Evolutionary conservation across 2,329 filamentous ascomycete genomes (phyloP), one percentile per base, ranked within the genome.

Genomic region (Alternaria panax): DNA sequence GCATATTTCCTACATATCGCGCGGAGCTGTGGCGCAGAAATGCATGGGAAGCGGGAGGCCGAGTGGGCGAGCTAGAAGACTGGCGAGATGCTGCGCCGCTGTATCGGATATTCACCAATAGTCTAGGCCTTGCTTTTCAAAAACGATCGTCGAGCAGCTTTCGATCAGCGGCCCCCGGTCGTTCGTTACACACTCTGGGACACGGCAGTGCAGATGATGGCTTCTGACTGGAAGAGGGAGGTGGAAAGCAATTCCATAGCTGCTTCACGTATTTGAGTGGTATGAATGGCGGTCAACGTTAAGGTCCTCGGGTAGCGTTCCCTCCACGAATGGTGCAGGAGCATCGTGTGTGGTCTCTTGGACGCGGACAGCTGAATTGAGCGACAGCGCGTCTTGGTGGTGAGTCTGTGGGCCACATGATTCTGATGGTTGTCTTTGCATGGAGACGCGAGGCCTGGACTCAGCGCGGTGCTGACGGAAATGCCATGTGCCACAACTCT

Each of bases 101-200:
- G 56, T 41, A 5, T 48, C 30, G 20, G 40, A 42, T 18, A 45
- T 51, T 28, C 40, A n/a, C 8, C 14, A 11, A 22, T 54, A 51
- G 45, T 55, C 46, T 28, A 51, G 45, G 51, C 51, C 46, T 50
- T 32, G 42, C 34, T 34, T 36, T 25, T 42, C 18, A 7, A 41
- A 45, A 27, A 47, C 57, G 57, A 60, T 60, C 34, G 27, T 20
- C 34, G 42, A 47, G n/a, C 27, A 57, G 40, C 24, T 47, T 40
- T 38, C 57, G 57, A 60, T 60, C 57, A 38, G 34, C 34, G 24
- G 11, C 28, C 53, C 53, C 53, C 42, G 53, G 57, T 24, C 25
- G 18, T 22, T 22, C 24, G 52, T 40, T 40, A 36, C 52, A 46
- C 47, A 25, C 41, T 36, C 27, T 18, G 42, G 30, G 36, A 34